A percentile compares a stretch with the other conserved stretches of the same genome.
Evolutionary conservation across 2,329 filamentous ascomycete genomes (phyloP).

Genomic region (Fusarium robinianum): DNA sequence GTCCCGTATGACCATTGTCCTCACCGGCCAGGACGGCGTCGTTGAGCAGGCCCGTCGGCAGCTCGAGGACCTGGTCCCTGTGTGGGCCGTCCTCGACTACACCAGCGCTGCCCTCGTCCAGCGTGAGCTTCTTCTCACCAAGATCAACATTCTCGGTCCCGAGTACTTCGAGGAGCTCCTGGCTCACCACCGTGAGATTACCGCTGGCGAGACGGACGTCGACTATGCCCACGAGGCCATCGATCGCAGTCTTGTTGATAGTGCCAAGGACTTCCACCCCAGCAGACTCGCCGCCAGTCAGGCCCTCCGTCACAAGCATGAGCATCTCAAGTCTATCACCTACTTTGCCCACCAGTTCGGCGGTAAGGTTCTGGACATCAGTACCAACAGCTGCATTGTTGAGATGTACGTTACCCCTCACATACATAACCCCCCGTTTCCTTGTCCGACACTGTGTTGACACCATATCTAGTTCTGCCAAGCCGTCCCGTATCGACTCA

Average conservation of each 20-base stretch:
- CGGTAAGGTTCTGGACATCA: slow-evolving; percentile 96
- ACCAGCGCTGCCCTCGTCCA: slow-evolving; percentile 91
- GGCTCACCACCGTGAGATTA: slow-evolving; percentile 91
- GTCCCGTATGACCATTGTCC: slow-evolving; percentile 97
- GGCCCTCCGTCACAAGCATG: slow-evolving; percentile 93
- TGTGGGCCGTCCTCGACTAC: slow-evolving; percentile 98
- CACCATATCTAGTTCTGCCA: slow-evolving; percentile 70
- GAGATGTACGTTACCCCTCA: slow-evolving; percentile 72
- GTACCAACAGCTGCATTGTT: slow-evolving; percentile 97
- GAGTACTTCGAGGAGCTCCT: slow-evolving; percentile 98
- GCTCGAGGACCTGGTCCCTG: slow-evolving; percentile 93
- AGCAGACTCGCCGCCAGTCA: slow-evolving; percentile 83
- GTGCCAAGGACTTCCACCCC: slow-evolving; percentile 79
- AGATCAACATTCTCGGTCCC: slow-evolving; percentile 93
- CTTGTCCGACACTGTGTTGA: slow-evolving; percentile 33
- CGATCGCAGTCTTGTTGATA: slow-evolving; percentile 50
- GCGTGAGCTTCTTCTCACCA: slow-evolving; percentile 91
- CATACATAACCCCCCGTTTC: background rate
- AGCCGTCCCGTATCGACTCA: slow-evolving; percentile 90
- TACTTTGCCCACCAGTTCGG: slow-evolving; percentile 97
- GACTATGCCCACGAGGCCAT: slow-evolving; percentile 50
- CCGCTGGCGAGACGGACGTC: slow-evolving; percentile 49
- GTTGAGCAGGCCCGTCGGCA: slow-evolving; percentile 96
- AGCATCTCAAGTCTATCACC: slow-evolving; percentile 95
- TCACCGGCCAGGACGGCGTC: slow-evolving; percentile 94